Evolutionary conservation across 805 yeast species (phyloP), one percentile per base, ranked within the genome.

Genomic region (Isabelozyma gotoi): DNA sequence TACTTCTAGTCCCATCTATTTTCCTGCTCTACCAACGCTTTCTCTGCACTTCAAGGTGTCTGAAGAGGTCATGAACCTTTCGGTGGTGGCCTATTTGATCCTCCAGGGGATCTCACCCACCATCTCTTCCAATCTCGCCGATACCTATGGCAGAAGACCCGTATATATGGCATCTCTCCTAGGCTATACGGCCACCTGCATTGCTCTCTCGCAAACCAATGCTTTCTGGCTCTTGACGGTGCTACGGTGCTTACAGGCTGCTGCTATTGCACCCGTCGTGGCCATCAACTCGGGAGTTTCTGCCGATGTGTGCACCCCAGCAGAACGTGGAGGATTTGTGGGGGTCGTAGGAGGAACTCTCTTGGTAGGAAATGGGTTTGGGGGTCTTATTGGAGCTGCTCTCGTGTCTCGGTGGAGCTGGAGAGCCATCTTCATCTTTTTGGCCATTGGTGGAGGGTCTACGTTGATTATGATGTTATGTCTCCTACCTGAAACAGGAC

Each of bases 91-190:
- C 0, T 89, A 88, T 53, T 74, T 86, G 40, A 59, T 87, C 8
- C 75, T 85, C 42, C 97, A 89, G 63, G 96, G 95, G 2, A 44
- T 87, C 0, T 64, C 86, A 0, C 97, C 97, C 0, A 74, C 85
- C 1, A 58, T 88, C 12, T 73, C 83, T 58, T 84, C 88, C 0
- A 73, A 81, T 3, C 53, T 87, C 17, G 85, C 92, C 0, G 97
- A 89, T 57, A 57, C 68, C 3, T 55, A 74, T 37, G 96, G 96
- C 0, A 75, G 96, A 53, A 65, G 96, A 39, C 90, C 94, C 0
- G 71, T 84, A 0, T 68, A 84, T 15, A 41, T 86, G 24, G 40
- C 65, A 3, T 82, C 89, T 31, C 59, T 85, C 19, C 11, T 73
- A 0, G 65, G 82, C 1, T 88, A 80, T 52, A 63, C 80, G 15